These are phyloP conservation scores for Xylariales sp. DNA, from an alignment of 2,329 filamentous ascomycete genomes.

Conservation along the genomic window DNA sequence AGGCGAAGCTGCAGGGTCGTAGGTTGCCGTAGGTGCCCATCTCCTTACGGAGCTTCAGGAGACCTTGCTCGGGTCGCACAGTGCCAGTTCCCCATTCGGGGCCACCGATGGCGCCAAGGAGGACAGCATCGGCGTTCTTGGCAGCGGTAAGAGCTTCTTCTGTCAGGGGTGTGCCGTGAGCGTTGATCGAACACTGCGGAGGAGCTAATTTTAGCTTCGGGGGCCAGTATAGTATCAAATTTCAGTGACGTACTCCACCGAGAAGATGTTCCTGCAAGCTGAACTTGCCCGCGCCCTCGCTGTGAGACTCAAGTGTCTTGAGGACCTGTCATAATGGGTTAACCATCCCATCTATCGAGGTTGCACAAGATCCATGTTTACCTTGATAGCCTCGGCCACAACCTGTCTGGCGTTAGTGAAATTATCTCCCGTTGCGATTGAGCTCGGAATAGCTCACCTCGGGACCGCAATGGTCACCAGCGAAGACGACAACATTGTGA, in stretches of 20 bases:
- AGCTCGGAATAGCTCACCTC: conserved; percentile 53
- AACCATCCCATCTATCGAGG: neutral
- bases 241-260: conserved; percentile 56
- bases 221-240: neutral
- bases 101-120: conserved; percentile 92
- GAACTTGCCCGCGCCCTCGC: conserved; percentile 68
- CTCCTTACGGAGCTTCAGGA: conserved; percentile 87
- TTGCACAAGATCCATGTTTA: conserved; percentile 29
- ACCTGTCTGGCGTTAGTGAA: conserved; percentile 42
- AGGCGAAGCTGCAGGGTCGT: conserved; percentile 92
- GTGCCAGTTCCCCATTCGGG: conserved; percentile 90
- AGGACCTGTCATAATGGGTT: conserved; percentile 54
- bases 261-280: conserved; percentile 87
- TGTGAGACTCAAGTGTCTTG: conserved; percentile 68
- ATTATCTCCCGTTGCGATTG: neutral
- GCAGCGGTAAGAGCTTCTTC: conserved; percentile 78
- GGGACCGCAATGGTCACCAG: conserved; percentile 78
- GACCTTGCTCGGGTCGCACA: conserved; percentile 87
- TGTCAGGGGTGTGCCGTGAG: conserved; percentile 71
- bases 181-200: conserved; percentile 78
- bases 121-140: conserved; percentile 80
- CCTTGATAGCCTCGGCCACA: conserved; percentile 80
- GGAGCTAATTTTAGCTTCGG: conserved; percentile 1
- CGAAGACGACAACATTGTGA: conserved; percentile 77
- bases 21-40: conserved; percentile 94